Conservation (phyloP, 768 basidiomycete genomes). For the Cytidiella melzeri region DNA sequence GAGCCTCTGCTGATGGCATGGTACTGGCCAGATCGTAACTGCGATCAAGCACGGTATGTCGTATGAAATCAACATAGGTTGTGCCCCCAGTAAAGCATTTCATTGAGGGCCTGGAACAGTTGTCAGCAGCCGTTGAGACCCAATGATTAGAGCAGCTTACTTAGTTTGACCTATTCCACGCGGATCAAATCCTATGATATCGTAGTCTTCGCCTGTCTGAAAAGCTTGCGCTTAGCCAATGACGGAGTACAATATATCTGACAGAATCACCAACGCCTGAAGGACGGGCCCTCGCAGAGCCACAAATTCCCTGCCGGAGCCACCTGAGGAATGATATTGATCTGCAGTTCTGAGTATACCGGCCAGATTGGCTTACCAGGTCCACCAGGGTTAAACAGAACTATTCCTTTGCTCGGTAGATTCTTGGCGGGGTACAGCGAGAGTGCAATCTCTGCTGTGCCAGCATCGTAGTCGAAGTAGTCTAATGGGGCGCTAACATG, state of each 20-base stretch:
- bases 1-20: constrained; percentile 16
- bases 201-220: constrained; percentile 22
- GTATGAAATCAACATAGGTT: constrained; percentile 19
- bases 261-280: constrained; percentile 12
- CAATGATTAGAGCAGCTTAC: too few relatives aligned
- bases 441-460: constrained; percentile 25
- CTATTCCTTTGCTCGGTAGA: constrained; percentile 21
- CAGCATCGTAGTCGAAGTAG: constrained; percentile 24
- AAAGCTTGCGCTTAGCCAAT: neutral
- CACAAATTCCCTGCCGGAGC: constrained; percentile 15
- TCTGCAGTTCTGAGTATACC: too few relatives aligned
- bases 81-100: constrained; percentile 21
- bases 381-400: constrained; percentile 29
- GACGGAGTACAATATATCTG: too few relatives aligned
- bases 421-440: constrained; percentile 24
- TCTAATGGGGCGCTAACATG: constrained; percentile 27
- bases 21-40: constrained; percentile 21
- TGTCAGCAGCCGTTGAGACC: neutral
- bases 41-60: constrained; percentile 23
- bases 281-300: constrained; percentile 5
- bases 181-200: constrained; percentile 26
- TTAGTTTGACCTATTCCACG: constrained; percentile 27
- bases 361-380: constrained; percentile 12
- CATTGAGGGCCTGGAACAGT: constrained; percentile 18
- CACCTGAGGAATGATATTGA: constrained; percentile 3